Conservation (phyloP, 2,329 filamentous ascomycete genomes). For the Venturia aucupariae region DNA sequence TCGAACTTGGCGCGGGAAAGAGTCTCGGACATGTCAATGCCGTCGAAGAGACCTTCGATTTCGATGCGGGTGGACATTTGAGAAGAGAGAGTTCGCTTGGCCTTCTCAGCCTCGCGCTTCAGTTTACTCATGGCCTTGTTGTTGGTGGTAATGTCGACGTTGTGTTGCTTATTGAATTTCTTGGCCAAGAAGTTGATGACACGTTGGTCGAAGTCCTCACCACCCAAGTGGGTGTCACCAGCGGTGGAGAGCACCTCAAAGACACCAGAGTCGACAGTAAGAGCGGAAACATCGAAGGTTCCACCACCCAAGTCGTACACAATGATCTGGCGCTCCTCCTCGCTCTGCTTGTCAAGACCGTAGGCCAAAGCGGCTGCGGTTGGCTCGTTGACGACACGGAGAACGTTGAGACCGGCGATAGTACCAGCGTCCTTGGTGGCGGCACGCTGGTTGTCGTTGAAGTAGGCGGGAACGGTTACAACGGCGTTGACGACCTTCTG, state of each 20-base stretch:
- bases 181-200: slow-evolving; percentile 95
- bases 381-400: slow-evolving; percentile 99
- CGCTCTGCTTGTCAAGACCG: slow-evolving; percentile 84
- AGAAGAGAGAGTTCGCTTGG: slow-evolving; percentile 84
- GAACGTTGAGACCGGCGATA: slow-evolving; percentile 93
- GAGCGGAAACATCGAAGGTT: slow-evolving; percentile 99
- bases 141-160: slow-evolving; percentile 86
- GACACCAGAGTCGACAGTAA: slow-evolving; percentile 98
- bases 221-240: slow-evolving; percentile 94
- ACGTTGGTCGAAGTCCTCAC: slow-evolving; percentile 94
- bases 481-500: slow-evolving; percentile 81
- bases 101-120: slow-evolving; percentile 98
- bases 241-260: slow-evolving; percentile 98
- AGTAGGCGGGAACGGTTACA: slow-evolving; percentile 96
- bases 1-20: slow-evolving; percentile 98
- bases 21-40: slow-evolving; percentile 97
- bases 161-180: slow-evolving; percentile 97
- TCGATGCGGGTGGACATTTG: slow-evolving; percentile 30
- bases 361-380: slow-evolving; percentile 98
- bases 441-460: slow-evolving; percentile 99
- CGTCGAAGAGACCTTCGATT: slow-evolving; percentile 83
- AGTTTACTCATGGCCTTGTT: slow-evolving; percentile 98
- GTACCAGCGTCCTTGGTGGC: slow-evolving; percentile 98
- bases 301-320: slow-evolving; percentile 99
- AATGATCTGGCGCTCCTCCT: slow-evolving; percentile 96